Percentiles rank a stretch among this genome's conserved stretches.
phyloP scores from a whole-genome alignment of 306 rosid genomes.

The Parietaria judaica region DNA sequence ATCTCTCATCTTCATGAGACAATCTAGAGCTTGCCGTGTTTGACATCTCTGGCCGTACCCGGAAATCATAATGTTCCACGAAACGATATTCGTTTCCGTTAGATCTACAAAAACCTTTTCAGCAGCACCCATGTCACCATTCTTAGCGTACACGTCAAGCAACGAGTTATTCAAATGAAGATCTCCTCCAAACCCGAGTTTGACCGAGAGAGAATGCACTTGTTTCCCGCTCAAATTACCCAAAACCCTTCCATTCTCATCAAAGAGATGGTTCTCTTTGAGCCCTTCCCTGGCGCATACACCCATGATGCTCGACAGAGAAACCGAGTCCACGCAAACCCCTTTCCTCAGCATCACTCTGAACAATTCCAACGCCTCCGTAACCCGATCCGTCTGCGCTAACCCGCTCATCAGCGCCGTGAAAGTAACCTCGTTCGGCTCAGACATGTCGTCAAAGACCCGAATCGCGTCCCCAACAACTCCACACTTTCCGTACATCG shows the following conservation, averaged over 20 bases:
- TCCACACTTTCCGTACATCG: constrained; percentile 57
- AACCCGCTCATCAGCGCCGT: constrained; percentile 65
- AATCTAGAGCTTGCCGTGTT: constrained; percentile 41
- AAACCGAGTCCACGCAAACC: constrained; percentile 48
- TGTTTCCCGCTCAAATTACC: constrained; percentile 36
- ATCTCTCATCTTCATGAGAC: constrained; percentile 37
- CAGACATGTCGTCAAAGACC: constrained; percentile 42
- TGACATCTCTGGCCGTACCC: constrained; percentile 51
- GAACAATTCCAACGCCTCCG: constrained; percentile 47
- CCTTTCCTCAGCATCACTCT: constrained; percentile 54
- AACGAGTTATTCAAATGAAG: constrained; percentile 60
- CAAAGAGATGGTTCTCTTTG: constrained; percentile 27
- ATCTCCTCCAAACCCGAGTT: constrained; percentile 56
- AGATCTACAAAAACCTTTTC: constrained; percentile 44
- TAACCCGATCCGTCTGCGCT: constrained; percentile 29
- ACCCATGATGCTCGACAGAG: constrained; percentile 55
- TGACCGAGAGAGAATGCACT: constrained; percentile 44
- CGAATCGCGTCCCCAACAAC: constrained; percentile 39
- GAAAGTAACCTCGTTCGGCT: constrained; percentile 71
- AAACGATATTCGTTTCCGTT: constrained; percentile 36
- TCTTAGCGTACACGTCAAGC: constrained; percentile 71
- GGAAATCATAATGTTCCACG: constrained; percentile 75
- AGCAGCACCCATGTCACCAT: constrained; percentile 49
- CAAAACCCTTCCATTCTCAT: constrained; percentile 12
- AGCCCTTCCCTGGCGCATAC: constrained; percentile 40